Evolutionary conservation across 345 rosid species (phyloP).

Genomic region (Brassica incana): DNA sequence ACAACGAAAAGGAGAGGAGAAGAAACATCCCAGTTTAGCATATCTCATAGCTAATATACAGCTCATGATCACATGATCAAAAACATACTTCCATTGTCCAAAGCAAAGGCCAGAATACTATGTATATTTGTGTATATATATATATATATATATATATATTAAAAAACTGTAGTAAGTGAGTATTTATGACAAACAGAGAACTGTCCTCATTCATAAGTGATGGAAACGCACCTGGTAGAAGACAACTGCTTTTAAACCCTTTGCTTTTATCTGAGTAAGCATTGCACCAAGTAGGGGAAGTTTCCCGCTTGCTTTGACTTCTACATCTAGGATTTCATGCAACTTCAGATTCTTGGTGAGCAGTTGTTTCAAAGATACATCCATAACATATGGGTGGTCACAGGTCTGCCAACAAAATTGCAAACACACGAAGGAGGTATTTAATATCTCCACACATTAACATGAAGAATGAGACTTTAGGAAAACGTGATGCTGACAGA

Average conservation of each 20-base stretch:
- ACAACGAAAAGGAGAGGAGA: constrained; percentile 6
- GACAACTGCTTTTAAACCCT: constrained; percentile 61
- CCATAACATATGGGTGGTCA: constrained; percentile 80
- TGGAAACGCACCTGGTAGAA: constrained; percentile 74
- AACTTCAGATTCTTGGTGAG: constrained; percentile 43
- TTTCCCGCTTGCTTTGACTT: constrained; percentile 89
- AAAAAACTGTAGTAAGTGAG: constrained; percentile 9
- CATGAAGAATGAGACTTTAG: constrained; percentile 17
- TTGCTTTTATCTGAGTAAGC: constrained; percentile 60
- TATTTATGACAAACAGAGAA: constrained; percentile 19
- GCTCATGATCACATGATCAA: constrained; percentile 23
- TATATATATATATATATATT: no score
- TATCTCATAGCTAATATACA: constrained; percentile 2
- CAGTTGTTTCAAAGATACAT: constrained; percentile 45
- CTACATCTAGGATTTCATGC: constrained; percentile 59
- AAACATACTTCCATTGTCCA: constrained; percentile 11
- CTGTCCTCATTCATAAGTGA: constrained; percentile 7
- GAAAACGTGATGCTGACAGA: constrained; percentile 10
- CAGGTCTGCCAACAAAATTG: constrained; percentile 67
- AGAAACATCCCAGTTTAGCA: constrained; percentile 5
- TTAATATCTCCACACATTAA: constrained; percentile 13
- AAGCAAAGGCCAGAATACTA: background rate
- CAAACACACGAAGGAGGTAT: constrained; percentile 17
- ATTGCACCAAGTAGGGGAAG: constrained; percentile 71
- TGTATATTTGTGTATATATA: background rate